Base-by-base conservation (phyloP, 768 basidiomycete species). In the Lactarius vividus region DNA sequence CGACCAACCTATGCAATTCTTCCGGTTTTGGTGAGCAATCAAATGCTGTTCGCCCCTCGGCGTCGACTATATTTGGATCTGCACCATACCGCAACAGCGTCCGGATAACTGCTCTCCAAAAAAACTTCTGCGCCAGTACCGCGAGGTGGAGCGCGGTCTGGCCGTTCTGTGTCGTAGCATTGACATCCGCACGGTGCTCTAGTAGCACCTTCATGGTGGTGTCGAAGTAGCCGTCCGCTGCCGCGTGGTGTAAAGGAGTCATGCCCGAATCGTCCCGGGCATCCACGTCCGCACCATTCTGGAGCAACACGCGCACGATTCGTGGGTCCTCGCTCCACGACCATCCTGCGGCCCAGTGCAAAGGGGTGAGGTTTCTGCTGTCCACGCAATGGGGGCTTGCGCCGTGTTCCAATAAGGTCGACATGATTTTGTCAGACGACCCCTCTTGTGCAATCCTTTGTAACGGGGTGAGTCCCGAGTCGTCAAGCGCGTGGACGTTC, bases 221-320 rank as follows among this genome's bases (percentile, higher is more conserved):
- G 52, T 28, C 31, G 6, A 16, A 18, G 49, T 46, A 62, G 6
- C 44, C 46, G 31, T 37, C 10, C 13, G n/a, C 46, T 31, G 13
- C 39, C 15, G 18, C 44, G 29, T 58, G 13, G 16, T 57, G 62
- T 31, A 63, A 56, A 40, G 62, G 39, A 6, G 62, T 63, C 62
- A 56, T 56, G 10, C 56, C 62, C 6, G 40, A 44, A 31, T 58
- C 39, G 56, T 63, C 62, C 18, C 29, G 29, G 4, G 42, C 42
- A 28, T 63, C 28, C 16, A 46, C 31, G 23, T 57, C 8, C 5
- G 62, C 62, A 33, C 62, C 62, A n/a, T 58, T 31, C 35, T 35
- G 37, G 9, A 63, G 31, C 44, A 63, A 26, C 40, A 46, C 44
- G 26, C 55, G 42, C n/a, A 33, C 40, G 9, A 23, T 1, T 15